Conservation (phyloP, 75 land plant species). For the Cupressus sempervirens region DNA sequence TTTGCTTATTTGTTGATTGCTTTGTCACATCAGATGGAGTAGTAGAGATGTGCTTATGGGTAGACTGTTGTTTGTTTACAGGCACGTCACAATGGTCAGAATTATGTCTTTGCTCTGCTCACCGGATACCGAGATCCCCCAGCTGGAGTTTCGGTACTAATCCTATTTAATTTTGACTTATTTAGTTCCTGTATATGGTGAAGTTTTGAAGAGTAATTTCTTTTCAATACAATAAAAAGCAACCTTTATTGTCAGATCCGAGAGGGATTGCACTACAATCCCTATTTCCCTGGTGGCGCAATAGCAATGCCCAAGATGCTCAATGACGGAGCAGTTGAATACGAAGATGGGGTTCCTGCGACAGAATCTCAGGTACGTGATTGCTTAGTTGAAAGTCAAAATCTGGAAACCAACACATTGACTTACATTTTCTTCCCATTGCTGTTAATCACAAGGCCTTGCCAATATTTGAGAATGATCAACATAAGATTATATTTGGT, state of each 20-base stretch:
- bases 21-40: not conserved
- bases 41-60: not conserved
- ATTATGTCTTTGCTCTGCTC: slow-evolving; percentile 89
- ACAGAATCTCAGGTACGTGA: slow-evolving; percentile 76
- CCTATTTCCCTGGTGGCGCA: slow-evolving; percentile 95
- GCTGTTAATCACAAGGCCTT: not conserved
- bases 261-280: slow-evolving; percentile 91
- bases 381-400: not conserved
- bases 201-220: not conserved
- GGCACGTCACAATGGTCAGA: slow-evolving; percentile 97
- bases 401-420: not conserved
- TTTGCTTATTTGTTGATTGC: not conserved
- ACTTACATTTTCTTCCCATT: not conserved
- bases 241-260: slow-evolving; percentile 40
- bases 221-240: not conserved
- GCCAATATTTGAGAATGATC: not conserved
- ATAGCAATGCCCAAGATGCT: slow-evolving; percentile 99
- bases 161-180: not conserved
- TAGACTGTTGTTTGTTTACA: slow-evolving; percentile 17
- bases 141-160: slow-evolving; percentile 77
- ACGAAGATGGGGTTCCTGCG: slow-evolving; percentile 98
- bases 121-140: slow-evolving; percentile 99
- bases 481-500: not conserved
- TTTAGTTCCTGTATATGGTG: not conserved
- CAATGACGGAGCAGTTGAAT: slow-evolving; percentile 87